These are phyloP conservation scores for Cyberlindnera bimundalis DNA, from an alignment of 805 yeast species.

Conservation along the genomic window DNA sequence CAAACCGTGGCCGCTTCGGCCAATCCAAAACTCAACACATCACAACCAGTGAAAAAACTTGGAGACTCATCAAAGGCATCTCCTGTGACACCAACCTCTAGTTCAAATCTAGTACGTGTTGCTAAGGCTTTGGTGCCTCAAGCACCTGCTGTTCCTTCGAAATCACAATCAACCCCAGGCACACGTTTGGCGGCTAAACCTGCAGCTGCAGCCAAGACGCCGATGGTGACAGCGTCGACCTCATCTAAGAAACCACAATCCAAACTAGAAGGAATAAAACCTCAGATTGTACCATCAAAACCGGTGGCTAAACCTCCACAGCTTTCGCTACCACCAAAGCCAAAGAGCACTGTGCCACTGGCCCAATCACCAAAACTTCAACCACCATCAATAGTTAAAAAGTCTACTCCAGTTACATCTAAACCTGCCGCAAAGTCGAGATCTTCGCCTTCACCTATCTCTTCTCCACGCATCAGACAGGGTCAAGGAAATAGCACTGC, in stretches of 20 bases:
- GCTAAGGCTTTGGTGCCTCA: background rate
- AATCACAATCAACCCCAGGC: background rate
- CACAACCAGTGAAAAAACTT: background rate
- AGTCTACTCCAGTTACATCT: conserved; percentile 1
- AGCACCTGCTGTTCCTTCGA: conserved; percentile 2
- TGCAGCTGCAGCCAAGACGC: too few relatives aligned
- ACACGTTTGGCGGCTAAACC: too few relatives aligned
- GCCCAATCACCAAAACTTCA: conserved; percentile 14
- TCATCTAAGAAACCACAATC: background rate
- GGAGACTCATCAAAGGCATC: background rate
- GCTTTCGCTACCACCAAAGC: conserved; percentile 20
- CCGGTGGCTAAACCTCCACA: conserved; percentile 9
- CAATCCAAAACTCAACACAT: too few relatives aligned
- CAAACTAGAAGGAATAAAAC: conserved; percentile 2
- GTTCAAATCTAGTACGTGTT: background rate
- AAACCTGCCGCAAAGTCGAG: conserved; percentile 1
- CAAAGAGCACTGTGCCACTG: conserved; percentile 17
- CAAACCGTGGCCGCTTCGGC: too few relatives aligned
- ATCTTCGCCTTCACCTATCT: conserved; percentile 2
- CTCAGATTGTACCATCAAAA: conserved; percentile 3
- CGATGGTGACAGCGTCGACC: too few relatives aligned
- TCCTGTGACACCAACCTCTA: background rate
- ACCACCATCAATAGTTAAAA: conserved; percentile 9
- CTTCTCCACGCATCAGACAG: conserved; percentile 6
- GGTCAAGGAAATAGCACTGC: background rate